phyloP scores from a whole-genome alignment of 495 filamentous ascomycete genomes.

The Podospora tetraspora region DNA sequence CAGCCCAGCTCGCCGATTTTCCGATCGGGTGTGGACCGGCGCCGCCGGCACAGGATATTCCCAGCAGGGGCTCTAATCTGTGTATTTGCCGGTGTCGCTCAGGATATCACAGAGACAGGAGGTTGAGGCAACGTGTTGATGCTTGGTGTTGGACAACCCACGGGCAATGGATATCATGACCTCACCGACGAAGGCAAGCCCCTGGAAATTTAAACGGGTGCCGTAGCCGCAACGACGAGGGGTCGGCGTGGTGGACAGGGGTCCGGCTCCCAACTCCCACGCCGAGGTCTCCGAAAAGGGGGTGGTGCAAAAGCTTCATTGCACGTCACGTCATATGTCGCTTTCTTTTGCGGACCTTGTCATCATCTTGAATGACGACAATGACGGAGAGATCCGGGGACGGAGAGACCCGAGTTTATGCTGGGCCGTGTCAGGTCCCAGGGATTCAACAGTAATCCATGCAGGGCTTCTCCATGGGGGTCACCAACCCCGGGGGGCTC shows the following conservation, averaged over 20 bases:
- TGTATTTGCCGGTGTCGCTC: neutral
- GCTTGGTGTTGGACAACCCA: too few species aligned
- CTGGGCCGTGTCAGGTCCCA: neutral
- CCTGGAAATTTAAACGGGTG: neutral
- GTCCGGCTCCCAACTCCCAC: neutral
- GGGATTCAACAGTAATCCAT: neutral
- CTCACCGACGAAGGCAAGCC: neutral
- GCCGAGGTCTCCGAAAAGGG: neutral
- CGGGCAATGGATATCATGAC: too few species aligned
- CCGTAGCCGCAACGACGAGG: conserved; percentile 2
- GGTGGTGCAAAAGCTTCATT: conserved; percentile 5
- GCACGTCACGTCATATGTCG: neutral
- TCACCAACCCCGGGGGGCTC: neutral
- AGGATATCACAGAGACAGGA: neutral
- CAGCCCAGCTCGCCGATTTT: neutral
- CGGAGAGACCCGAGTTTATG: neutral
- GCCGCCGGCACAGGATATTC: neutral
- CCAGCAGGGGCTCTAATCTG: neutral
- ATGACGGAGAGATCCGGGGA: neutral
- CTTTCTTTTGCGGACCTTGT: neutral
- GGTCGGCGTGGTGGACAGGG: neutral
- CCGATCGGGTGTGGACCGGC: neutral
- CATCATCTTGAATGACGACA: neutral
- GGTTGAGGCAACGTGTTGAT: neutral
- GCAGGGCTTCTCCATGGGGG: neutral